Conservation (phyloP, 768 basidiomycete genomes). For the Rhodotorula kratochvilovae region DNA sequence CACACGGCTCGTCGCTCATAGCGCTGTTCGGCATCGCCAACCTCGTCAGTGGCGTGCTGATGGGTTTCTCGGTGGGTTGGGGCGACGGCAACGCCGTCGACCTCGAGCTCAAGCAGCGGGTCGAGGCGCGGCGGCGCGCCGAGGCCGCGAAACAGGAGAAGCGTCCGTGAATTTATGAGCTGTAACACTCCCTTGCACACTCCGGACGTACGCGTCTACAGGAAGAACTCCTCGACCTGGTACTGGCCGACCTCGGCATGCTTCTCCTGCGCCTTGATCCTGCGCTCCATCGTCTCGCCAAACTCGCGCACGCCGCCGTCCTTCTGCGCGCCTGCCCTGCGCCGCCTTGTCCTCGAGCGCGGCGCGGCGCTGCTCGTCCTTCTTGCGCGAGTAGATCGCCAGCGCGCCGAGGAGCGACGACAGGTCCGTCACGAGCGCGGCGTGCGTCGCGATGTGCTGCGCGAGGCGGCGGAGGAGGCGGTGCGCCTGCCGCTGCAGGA, state of each 20-base stretch:
- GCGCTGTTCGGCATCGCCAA: slow-evolving; percentile 13
- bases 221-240: slow-evolving; percentile 28
- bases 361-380: slow-evolving; percentile 13
- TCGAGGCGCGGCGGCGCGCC: not conserved
- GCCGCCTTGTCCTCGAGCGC: slow-evolving; percentile 8
- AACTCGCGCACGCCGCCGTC: slow-evolving; percentile 20
- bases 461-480: slow-evolving; percentile 35
- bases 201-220: no score
- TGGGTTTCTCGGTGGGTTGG: slow-evolving; percentile 25
- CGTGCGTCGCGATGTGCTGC: slow-evolving; percentile 21
- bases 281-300: slow-evolving; percentile 29
- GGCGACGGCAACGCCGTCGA: slow-evolving; percentile 33
- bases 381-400: slow-evolving; percentile 24
- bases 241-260: slow-evolving; percentile 35
- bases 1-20: slow-evolving; percentile 6
- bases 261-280: slow-evolving; percentile 36
- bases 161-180: no score
- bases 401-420: slow-evolving; percentile 33
- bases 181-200: not conserved
- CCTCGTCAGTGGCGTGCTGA: slow-evolving; percentile 2
- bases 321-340: not conserved
- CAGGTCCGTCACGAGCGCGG: slow-evolving; percentile 24
- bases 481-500: slow-evolving; percentile 35
- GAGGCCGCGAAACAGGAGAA: not conserved
- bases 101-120: slow-evolving; percentile 10